Percentiles rank a stretch among this genome's conserved stretches.
Conservation (phyloP, 345 rosid genomes). For the Garcia nutans region DNA sequence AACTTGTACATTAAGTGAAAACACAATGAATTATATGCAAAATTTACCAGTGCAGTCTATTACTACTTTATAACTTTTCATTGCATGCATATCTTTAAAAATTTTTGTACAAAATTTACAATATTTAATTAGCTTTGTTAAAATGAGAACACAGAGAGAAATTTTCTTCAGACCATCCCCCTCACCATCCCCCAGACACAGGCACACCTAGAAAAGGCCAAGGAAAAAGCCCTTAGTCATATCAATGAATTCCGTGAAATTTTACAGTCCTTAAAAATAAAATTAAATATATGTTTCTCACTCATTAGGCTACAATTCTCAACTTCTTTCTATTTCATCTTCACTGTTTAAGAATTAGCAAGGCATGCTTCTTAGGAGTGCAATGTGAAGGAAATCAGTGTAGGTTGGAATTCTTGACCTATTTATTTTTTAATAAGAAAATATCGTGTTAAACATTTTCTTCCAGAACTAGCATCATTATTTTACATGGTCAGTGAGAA, state of each 20-base stretch:
- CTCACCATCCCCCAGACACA: background rate
- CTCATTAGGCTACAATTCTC: background rate
- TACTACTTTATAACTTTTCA: background rate
- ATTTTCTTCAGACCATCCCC: background rate
- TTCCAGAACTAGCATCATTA: background rate
- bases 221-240: too few relatives aligned
- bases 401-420: background rate
- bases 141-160: background rate
- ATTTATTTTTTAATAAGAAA: background rate
- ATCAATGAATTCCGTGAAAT: background rate
- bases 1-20: conserved; percentile 10
- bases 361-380: background rate
- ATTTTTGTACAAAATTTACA: background rate
- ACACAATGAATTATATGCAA: conserved; percentile 12
- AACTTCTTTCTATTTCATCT: background rate
- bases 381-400: background rate
- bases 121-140: background rate
- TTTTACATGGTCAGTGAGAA: too few relatives aligned
- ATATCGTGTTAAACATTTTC: background rate
- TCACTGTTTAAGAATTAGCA: background rate
- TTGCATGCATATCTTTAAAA: background rate
- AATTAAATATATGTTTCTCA: background rate
- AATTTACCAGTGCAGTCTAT: background rate
- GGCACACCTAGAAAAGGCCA: too few relatives aligned
- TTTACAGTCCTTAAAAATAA: too few relatives aligned